These are phyloP conservation scores for Plasmopara viticola DNA, from an alignment of 352 stramenopile species.

Conservation along the genomic window DNA sequence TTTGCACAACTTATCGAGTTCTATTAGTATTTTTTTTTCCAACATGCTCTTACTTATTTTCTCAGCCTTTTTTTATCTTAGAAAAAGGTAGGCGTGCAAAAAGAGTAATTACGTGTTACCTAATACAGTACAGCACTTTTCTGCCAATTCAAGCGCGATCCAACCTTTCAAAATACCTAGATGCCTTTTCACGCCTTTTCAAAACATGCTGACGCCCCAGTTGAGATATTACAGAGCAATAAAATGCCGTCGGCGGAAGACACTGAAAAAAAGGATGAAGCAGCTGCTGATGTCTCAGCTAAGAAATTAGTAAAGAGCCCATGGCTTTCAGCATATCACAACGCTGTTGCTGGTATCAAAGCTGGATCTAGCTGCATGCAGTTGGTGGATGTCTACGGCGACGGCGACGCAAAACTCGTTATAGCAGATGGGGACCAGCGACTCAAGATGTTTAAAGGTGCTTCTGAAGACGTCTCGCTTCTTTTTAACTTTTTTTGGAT, in stretches of 20 bases:
- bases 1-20: too few species aligned
- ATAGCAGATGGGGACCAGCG: slow-evolving; percentile 73
- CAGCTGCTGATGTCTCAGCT: slow-evolving; percentile 5
- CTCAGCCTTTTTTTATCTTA: too few species aligned
- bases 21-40: too few species aligned
- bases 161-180: slow-evolving; percentile 9
- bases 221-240: not conserved
- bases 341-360: slow-evolving; percentile 86
- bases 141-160: slow-evolving; percentile 5
- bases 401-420: slow-evolving; percentile 77
- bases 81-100: too few species aligned
- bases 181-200: slow-evolving; percentile 17
- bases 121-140: too few species aligned
- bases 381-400: slow-evolving; percentile 76
- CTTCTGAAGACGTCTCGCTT: not conserved
- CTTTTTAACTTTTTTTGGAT: not conserved
- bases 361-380: slow-evolving; percentile 69
- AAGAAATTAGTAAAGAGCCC: slow-evolving; percentile 38
- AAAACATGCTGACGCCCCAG: not conserved
- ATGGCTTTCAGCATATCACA: slow-evolving; percentile 87
- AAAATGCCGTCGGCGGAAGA: slow-evolving; percentile 18
- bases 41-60: too few species aligned
- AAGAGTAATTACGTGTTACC: too few species aligned
- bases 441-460: slow-evolving; percentile 87
- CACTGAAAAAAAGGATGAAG: slow-evolving; percentile 13